Evolutionary conservation across 2,329 filamentous ascomycete species (phyloP).

Genomic region (Microdochium nivale): DNA sequence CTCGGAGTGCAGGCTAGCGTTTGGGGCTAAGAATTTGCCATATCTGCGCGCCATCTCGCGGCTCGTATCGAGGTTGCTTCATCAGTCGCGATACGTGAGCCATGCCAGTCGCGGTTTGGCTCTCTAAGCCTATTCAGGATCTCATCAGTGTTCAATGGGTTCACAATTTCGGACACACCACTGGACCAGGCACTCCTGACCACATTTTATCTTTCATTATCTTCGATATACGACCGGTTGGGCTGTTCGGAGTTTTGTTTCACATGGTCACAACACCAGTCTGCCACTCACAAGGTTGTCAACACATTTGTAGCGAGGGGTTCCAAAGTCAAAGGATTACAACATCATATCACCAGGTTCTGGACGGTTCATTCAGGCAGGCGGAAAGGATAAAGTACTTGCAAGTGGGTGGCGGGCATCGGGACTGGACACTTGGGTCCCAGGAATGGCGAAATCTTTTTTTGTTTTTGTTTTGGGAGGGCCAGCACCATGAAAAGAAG

Average conservation of each 20-base stretch:
- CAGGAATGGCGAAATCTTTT: neutral
- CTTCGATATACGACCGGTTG: neutral
- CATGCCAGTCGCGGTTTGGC: neutral
- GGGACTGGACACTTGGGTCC: too few relatives aligned
- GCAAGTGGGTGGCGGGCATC: too few relatives aligned
- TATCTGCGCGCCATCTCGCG: neutral
- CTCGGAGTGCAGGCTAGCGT: constrained; percentile 87
- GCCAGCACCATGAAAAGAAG: constrained; percentile 9
- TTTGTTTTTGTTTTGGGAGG: constrained; percentile 3
- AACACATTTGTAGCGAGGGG: neutral
- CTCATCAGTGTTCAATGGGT: neutral
- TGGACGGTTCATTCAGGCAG: neutral
- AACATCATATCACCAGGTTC: neutral
- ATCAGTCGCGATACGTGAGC: neutral
- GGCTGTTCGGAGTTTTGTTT: neutral
- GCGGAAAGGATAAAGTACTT: neutral
- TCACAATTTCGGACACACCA: too few relatives aligned
- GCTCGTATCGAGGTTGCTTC: neutral
- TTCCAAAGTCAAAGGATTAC: neutral
- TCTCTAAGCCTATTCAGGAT: neutral
- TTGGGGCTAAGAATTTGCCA: constrained; percentile 59
- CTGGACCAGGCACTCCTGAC: neutral
- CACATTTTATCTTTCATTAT: neutral
- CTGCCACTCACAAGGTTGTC: neutral
- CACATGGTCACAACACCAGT: neutral